Evolutionary conservation across 148 eudicot species (phyloP).

Genomic region (Silene conica): DNA sequence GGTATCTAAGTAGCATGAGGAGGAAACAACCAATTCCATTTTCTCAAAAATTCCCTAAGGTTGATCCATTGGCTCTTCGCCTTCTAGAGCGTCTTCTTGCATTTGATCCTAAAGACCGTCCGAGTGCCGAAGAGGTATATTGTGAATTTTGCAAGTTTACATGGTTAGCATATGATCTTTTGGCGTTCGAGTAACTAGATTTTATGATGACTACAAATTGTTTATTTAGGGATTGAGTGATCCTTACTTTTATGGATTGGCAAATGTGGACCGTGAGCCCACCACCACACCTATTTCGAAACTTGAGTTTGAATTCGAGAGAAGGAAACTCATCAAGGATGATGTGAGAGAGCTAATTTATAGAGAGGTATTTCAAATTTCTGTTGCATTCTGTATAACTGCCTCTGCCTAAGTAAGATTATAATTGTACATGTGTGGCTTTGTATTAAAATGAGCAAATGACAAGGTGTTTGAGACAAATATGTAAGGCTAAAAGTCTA

Average conservation of each 20-base stretch:
- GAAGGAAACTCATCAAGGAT: constrained; percentile 64
- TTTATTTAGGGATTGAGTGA: constrained; percentile 62
- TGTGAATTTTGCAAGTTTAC: constrained; percentile 1
- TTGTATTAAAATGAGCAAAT: not conserved
- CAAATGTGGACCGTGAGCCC: constrained; percentile 75
- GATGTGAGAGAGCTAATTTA: constrained; percentile 82
- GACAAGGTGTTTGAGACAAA: not conserved
- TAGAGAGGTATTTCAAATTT: constrained; percentile 56
- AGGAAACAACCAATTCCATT: constrained; percentile 69
- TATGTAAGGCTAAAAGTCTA: not conserved
- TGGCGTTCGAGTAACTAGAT: not conserved
- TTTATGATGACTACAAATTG: not conserved
- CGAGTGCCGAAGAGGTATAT: constrained; percentile 75
- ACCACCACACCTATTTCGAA: constrained; percentile 61
- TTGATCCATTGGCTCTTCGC: constrained; percentile 88
- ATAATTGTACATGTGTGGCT: not conserved
- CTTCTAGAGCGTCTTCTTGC: constrained; percentile 88
- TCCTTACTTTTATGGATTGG: constrained; percentile 73
- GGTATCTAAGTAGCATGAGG: constrained; percentile 73
- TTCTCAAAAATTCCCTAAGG: constrained; percentile 66
- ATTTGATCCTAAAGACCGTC: constrained; percentile 91
- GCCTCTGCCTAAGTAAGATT: not conserved
- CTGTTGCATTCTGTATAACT: not conserved
- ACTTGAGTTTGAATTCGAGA: constrained; percentile 80
- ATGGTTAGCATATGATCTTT: not conserved